phyloP scores from a whole-genome alignment of 495 filamentous ascomycete genomes.

The Pseudomonodictys pantanalensis region DNA sequence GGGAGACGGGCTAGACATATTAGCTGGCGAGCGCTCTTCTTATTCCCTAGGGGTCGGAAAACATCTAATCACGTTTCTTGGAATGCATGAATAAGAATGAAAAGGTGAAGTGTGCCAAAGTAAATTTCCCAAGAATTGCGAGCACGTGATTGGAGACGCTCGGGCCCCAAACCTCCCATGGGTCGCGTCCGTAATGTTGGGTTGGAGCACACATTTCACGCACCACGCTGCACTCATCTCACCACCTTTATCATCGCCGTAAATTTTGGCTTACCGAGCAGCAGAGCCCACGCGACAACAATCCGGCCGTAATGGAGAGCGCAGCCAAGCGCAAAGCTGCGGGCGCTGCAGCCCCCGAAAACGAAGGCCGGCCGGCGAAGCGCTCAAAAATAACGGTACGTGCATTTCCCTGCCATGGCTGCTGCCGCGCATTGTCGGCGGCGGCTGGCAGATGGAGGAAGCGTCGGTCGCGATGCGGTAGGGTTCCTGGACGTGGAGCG shows the following conservation, averaged over 20 bases:
- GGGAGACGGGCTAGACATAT: constrained; percentile 4
- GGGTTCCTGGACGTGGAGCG: constrained; percentile 21
- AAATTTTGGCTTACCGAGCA: background rate
- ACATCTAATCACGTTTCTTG: no score
- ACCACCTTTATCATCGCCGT: background rate
- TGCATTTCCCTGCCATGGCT: constrained; percentile 18
- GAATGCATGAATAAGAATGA: no score
- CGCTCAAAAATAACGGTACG: constrained; percentile 45
- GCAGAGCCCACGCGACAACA: constrained; percentile 20
- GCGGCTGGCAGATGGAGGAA: constrained; percentile 9
- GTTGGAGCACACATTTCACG: background rate
- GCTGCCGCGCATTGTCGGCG: constrained; percentile 10
- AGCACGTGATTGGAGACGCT: background rate
- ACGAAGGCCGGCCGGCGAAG: constrained; percentile 42
- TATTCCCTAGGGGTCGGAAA: no score
- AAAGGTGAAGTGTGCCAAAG: no score
- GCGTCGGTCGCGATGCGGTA: constrained; percentile 24
- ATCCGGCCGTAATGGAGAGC: constrained; percentile 29
- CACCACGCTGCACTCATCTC: constrained; percentile 21
- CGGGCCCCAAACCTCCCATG: background rate
- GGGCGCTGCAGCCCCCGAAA: constrained; percentile 42
- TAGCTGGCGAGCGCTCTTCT: no score
- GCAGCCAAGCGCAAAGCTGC: constrained; percentile 60
- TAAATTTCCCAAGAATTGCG: no score
- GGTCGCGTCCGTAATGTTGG: background rate